A percentile compares a stretch with the other conserved stretches of the same genome.
These are phyloP conservation scores for Arbutus unedo DNA, from an alignment of 148 eudicot genomes.

Conservation along the genomic window DNA sequence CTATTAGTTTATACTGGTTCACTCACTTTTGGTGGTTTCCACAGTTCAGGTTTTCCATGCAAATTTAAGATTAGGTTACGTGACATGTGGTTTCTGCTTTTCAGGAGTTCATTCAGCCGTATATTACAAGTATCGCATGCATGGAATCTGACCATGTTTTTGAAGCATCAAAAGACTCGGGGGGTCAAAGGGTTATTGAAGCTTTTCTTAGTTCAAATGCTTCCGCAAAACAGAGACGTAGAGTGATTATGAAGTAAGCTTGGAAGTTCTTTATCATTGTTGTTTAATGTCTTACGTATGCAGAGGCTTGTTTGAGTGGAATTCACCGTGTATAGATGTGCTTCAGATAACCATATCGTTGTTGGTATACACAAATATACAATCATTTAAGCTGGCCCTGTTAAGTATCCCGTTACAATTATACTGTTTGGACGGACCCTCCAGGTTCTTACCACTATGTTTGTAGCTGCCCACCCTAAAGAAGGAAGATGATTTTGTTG, in stretches of 20 bases:
- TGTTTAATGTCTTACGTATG: not conserved
- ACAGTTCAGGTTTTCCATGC: not conserved
- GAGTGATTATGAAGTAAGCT: conserved; percentile 64
- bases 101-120: conserved; percentile 80
- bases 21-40: conserved; percentile 8
- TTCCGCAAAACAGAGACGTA: conserved; percentile 69
- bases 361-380: too few species aligned
- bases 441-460: not conserved
- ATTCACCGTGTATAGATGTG: not conserved
- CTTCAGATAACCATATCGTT: not conserved
- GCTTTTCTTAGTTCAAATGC: conserved; percentile 77
- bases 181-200: conserved; percentile 89
- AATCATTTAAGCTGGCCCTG: not conserved
- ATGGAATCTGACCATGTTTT: conserved; percentile 64
- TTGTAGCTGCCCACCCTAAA: not conserved
- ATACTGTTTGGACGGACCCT: not conserved
- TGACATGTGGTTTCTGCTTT: conserved; percentile 16
- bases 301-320: not conserved
- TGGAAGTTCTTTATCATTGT: not conserved
- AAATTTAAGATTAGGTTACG: not conserved
- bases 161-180: conserved; percentile 62
- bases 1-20: not conserved
- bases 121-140: conserved; percentile 71
- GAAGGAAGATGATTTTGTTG: not conserved
- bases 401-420: not conserved